Conservation (phyloP, 805 yeast genomes). For the Saccharomycopsis fodiens region DNA sequence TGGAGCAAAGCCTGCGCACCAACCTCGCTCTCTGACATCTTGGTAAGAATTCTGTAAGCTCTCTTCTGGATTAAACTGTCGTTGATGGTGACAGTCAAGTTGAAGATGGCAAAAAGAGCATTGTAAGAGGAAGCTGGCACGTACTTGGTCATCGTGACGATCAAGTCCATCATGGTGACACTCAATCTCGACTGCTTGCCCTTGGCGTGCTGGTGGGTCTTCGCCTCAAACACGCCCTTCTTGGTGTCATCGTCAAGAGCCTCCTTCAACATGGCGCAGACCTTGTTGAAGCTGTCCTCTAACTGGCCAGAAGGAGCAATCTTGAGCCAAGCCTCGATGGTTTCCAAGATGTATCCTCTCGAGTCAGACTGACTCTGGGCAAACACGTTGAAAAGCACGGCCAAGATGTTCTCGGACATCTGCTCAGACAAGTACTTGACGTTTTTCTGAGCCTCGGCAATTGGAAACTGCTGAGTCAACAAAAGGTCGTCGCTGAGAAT, state of each 20-base stretch:
- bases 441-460: slow-evolving; percentile 45
- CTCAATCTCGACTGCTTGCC: slow-evolving; percentile 44
- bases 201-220: slow-evolving; percentile 25
- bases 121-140: slow-evolving; percentile 64
- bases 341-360: slow-evolving; percentile 77
- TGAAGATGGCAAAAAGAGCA: slow-evolving; percentile 73
- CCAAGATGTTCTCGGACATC: slow-evolving; percentile 62
- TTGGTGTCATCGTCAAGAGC: slow-evolving; percentile 50
- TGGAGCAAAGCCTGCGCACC: slow-evolving; percentile 49
- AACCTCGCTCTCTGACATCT: slow-evolving; percentile 57
- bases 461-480: slow-evolving; percentile 54
- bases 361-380: slow-evolving; percentile 82
- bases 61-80: slow-evolving; percentile 80
- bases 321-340: slow-evolving; percentile 73
- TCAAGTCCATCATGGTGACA: slow-evolving; percentile 84
- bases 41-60: slow-evolving; percentile 71
- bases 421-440: slow-evolving; percentile 55
- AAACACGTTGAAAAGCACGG: slow-evolving; percentile 87
- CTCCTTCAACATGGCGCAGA: slow-evolving; percentile 67
- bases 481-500: slow-evolving; percentile 51
- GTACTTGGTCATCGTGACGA: slow-evolving; percentile 80
- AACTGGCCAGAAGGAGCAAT: slow-evolving; percentile 63
- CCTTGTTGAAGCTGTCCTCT: slow-evolving; percentile 72
- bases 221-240: slow-evolving; percentile 27
- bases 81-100: slow-evolving; percentile 49